A percentile compares a stretch with the other conserved stretches of the same genome.
These are phyloP conservation scores for Lonicera japonica DNA, from an alignment of 129 eudicot genomes.

Conservation along the genomic window DNA sequence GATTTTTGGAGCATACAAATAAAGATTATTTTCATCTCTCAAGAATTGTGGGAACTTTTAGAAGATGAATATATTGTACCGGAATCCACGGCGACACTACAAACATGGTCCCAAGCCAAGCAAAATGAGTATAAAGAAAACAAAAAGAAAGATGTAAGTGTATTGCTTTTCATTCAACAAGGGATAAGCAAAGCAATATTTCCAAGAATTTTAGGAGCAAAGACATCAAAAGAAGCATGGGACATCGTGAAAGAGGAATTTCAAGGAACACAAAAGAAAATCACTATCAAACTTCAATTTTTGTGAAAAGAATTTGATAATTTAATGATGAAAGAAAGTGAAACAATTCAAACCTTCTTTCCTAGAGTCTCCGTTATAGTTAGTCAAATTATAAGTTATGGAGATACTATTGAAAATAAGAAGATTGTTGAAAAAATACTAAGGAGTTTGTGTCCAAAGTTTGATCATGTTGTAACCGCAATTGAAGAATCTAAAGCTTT, in stretches of 20 bases:
- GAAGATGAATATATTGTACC: background rate
- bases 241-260: no score
- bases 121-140: background rate
- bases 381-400: no score
- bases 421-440: no score
- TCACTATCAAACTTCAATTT: constrained; percentile 5
- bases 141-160: background rate
- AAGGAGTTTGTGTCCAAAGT: background rate
- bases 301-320: constrained; percentile 10
- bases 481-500: constrained; percentile 12
- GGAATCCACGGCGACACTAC: background rate
- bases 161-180: background rate
- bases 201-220: background rate
- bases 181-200: background rate
- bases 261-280: no score
- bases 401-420: no score
- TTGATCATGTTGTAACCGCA: constrained; percentile 1
- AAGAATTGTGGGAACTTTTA: background rate
- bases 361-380: no score
- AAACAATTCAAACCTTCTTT: no score
- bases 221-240: background rate
- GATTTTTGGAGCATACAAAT: background rate
- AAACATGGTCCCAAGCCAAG: background rate
- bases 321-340: constrained; percentile 10
- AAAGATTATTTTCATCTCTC: background rate